Percentiles rank a stretch among this genome's conserved stretches.
These are phyloP conservation scores for Bretschneidera sinensis DNA, from an alignment of 345 rosid genomes.

Conservation along the genomic window DNA sequence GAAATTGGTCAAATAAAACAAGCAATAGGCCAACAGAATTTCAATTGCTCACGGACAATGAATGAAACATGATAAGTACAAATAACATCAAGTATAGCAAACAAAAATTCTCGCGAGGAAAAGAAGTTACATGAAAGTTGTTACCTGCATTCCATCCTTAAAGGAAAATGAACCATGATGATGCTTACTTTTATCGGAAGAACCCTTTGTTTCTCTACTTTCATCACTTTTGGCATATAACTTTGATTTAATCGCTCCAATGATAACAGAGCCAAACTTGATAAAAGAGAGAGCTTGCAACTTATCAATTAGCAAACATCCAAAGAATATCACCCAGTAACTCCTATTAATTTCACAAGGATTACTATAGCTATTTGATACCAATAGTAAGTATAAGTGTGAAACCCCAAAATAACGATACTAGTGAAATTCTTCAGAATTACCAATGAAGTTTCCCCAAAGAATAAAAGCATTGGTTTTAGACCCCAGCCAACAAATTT, in stretches of 20 bases:
- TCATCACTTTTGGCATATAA: constrained; percentile 39
- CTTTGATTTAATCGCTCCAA: constrained; percentile 57
- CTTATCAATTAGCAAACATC: background rate
- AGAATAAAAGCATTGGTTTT: too few species aligned
- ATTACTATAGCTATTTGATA: too few species aligned
- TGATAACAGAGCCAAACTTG: constrained; percentile 82
- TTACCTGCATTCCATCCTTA: constrained; percentile 93
- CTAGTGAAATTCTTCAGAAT: too few species aligned
- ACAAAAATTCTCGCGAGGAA: background rate
- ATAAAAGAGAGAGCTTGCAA: background rate
- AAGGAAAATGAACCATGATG: constrained; percentile 84
- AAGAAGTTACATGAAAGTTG: background rate
- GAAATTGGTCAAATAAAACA: background rate
- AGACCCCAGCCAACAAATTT: too few species aligned
- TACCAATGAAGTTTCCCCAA: too few species aligned
- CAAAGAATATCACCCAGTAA: too few species aligned
- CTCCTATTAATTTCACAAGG: too few species aligned
- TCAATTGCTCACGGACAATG: background rate
- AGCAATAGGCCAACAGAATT: background rate
- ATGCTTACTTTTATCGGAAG: constrained; percentile 37
- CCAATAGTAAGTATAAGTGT: too few species aligned
- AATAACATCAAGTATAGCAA: background rate
- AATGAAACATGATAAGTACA: background rate
- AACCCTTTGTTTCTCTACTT: constrained; percentile 31
- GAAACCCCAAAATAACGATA: too few species aligned